phyloP scores from a whole-genome alignment of 2,329 filamentous ascomycete genomes.

The Sarocladium brachiariae region DNA sequence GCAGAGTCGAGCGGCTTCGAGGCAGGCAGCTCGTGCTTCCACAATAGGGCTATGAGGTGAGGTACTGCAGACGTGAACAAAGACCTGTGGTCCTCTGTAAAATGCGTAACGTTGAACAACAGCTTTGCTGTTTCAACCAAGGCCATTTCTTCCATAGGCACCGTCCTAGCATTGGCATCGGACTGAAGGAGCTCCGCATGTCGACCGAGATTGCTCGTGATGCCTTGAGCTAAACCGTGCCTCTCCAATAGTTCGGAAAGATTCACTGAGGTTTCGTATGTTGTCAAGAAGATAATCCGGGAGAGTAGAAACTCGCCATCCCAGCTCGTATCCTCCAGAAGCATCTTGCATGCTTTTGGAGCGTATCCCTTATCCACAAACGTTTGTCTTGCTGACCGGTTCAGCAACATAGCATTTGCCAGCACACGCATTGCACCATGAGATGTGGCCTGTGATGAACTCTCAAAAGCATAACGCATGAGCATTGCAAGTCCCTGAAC shows the following conservation, averaged over 20 bases:
- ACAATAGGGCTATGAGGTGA: slow-evolving; percentile 64
- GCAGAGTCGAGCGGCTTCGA: slow-evolving; percentile 66
- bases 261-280: slow-evolving; percentile 42
- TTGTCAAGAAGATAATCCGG: slow-evolving; percentile 36
- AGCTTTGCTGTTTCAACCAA: slow-evolving; percentile 80
- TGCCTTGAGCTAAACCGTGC: slow-evolving; percentile 42
- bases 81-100: slow-evolving; percentile 53
- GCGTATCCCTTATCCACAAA: slow-evolving; percentile 41
- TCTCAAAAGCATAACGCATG: slow-evolving; percentile 65
- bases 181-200: slow-evolving; percentile 48
- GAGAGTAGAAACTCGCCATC: slow-evolving; percentile 79
- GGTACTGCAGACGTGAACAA: slow-evolving; percentile 63
- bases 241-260: slow-evolving; percentile 40
- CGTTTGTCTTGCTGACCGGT: slow-evolving; percentile 35
- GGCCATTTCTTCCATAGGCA: slow-evolving; percentile 70
- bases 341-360: slow-evolving; percentile 58
- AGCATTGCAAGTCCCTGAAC: slow-evolving; percentile 68
- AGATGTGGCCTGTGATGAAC: slow-evolving; percentile 53
- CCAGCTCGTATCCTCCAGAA: slow-evolving; percentile 60
- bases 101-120: slow-evolving; percentile 80
- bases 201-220: slow-evolving; percentile 62
- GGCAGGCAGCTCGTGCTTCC: slow-evolving; percentile 47
- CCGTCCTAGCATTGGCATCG: slow-evolving; percentile 25
- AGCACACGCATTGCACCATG: slow-evolving; percentile 75
- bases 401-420: slow-evolving; percentile 64